These are phyloP conservation scores for Globisporangium heterothallicum DNA, from an alignment of 352 stramenopile species.

Conservation along the genomic window DNA sequence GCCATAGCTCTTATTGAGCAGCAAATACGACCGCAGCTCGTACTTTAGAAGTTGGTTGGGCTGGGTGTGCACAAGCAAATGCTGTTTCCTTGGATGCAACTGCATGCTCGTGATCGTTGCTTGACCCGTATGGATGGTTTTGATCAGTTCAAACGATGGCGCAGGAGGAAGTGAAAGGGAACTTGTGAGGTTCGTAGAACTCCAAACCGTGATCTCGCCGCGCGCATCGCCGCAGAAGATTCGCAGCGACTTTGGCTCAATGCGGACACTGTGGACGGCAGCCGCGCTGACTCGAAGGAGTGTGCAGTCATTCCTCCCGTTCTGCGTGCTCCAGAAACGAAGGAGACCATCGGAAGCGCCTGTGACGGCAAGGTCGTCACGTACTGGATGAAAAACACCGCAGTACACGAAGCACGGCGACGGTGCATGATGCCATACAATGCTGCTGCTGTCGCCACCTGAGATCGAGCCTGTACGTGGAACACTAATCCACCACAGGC, in stretches of 20 bases:
- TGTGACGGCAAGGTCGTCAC: conserved; percentile 30
- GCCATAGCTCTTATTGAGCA: conserved; percentile 66
- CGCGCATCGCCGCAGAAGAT: conserved; percentile 57
- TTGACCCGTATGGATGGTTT: conserved; percentile 49
- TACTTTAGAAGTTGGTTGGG: conserved; percentile 62
- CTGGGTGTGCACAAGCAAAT: conserved; percentile 62
- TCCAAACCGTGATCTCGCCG: conserved; percentile 50
- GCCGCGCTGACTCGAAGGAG: conserved; percentile 19
- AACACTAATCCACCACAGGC: conserved; percentile 28
- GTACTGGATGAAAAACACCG: conserved; percentile 36
- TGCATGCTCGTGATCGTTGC: conserved; percentile 43
- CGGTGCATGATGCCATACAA: conserved; percentile 53
- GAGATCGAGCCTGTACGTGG: background rate
- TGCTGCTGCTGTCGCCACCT: background rate
- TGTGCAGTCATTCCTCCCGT: background rate
- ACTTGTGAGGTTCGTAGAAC: background rate
- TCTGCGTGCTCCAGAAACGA: conserved; percentile 31
- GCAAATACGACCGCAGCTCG: conserved; percentile 64
- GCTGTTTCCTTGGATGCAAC: conserved; percentile 57
- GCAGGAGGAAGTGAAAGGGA: too few relatives aligned
- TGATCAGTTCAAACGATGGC: conserved; percentile 33
- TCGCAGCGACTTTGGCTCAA: conserved; percentile 34
- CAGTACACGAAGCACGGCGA: conserved; percentile 61
- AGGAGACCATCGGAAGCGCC: conserved; percentile 50
- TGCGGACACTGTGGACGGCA: conserved; percentile 45